phyloP scores from a whole-genome alignment of 768 basidiomycete genomes.

The Termitomyces sp. region DNA sequence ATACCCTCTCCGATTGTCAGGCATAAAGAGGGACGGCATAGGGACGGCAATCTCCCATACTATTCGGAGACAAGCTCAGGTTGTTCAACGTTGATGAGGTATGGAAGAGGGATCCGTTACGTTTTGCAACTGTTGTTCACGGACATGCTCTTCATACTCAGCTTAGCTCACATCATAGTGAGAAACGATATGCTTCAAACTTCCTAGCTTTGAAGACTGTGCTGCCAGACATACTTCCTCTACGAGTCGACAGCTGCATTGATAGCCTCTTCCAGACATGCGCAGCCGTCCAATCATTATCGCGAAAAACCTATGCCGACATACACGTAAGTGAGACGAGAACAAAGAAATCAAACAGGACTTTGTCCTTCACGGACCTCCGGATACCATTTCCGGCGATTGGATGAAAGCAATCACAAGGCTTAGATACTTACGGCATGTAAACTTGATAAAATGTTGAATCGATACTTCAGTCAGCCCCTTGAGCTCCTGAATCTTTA shows the following conservation, averaged over 20 bases:
- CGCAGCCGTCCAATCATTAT: neutral
- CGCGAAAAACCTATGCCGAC: no score
- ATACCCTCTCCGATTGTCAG: neutral
- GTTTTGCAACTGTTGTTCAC: neutral
- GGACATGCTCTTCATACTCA: no score
- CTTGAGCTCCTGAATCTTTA: neutral
- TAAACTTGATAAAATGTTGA: no score
- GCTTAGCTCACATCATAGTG: neutral
- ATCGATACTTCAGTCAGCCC: neutral
- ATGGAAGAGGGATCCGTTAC: neutral
- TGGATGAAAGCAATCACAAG: neutral
- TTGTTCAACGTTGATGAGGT: neutral
- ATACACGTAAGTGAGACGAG: no score
- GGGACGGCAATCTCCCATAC: no score
- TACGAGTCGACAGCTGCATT: neutral
- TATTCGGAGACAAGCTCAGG: no score
- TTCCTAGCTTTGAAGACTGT: neutral
- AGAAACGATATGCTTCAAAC: neutral
- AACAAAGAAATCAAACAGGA: neutral
- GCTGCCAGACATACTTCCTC: no score
- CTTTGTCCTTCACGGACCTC: neutral
- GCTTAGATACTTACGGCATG: neutral
- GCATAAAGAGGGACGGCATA: no score
- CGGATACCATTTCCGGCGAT: neutral
- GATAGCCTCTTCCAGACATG: neutral